Evolutionary conservation across 495 filamentous ascomycete species (phyloP).

Genomic region (Cladorrhinum samala): DNA sequence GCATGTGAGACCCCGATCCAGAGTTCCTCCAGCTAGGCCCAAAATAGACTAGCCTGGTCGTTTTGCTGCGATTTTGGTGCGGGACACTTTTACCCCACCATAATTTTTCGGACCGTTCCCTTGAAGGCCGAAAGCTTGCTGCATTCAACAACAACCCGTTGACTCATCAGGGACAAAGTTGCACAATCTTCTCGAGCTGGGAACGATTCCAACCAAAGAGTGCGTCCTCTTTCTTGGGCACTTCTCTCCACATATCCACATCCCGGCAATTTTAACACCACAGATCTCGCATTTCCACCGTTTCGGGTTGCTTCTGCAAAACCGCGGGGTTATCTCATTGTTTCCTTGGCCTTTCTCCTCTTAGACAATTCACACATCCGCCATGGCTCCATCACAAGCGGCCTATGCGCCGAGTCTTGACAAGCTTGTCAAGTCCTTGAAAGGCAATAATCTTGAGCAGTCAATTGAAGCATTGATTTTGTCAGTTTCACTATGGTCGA

Average conservation of each 20-base stretch:
- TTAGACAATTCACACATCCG: conserved; percentile 1
- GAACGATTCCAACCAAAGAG: background rate
- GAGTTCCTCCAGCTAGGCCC: background rate
- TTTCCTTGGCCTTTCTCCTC: background rate
- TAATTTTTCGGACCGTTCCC: background rate
- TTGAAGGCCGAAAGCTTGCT: background rate
- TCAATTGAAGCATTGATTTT: conserved; percentile 76
- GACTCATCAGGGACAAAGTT: background rate
- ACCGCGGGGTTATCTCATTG: background rate
- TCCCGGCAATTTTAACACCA: too few relatives aligned
- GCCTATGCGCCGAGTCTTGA: conserved; percentile 61
- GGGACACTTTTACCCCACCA: background rate
- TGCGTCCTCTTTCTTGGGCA: too few relatives aligned
- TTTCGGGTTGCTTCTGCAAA: background rate
- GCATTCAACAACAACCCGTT: background rate
- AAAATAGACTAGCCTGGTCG: background rate
- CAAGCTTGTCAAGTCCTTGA: conserved; percentile 72
- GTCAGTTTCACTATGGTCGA: conserved; percentile 41
- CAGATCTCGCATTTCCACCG: too few relatives aligned
- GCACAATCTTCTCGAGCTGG: background rate
- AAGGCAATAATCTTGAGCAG: conserved; percentile 60
- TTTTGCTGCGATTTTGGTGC: background rate
- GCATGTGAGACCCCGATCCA: background rate
- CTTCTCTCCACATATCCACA: too few relatives aligned
- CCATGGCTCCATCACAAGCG: conserved; percentile 38